Percentiles rank a stretch among this genome's conserved stretches.
phyloP scores from a whole-genome alignment of 2,329 filamentous ascomycete species.

The Penicillium sp. region DNA sequence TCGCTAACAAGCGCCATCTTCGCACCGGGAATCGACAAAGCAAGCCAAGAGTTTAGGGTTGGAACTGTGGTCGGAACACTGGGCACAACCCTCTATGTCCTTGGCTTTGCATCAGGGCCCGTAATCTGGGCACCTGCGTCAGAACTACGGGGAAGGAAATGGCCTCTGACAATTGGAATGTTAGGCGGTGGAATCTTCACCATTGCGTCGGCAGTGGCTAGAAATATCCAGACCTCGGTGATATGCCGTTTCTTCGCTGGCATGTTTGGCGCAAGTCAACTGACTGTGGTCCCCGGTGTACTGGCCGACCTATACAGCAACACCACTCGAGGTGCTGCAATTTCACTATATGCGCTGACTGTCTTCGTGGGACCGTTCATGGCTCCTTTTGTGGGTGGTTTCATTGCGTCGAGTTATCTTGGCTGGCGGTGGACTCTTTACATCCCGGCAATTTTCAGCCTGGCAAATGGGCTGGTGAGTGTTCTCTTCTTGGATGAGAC shows the following conservation, averaged over 20 bases:
- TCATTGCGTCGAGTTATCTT: constrained; percentile 44
- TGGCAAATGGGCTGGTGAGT: constrained; percentile 35
- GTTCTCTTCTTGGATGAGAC: constrained; percentile 50
- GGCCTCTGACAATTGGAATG: constrained; percentile 46
- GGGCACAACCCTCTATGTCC: constrained; percentile 47
- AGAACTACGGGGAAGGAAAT: constrained; percentile 57
- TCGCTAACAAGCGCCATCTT: constrained; percentile 61
- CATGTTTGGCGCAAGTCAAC: constrained; percentile 42
- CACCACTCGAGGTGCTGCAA: constrained; percentile 35
- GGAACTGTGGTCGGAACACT: constrained; percentile 41
- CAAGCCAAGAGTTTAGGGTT: constrained; percentile 50
- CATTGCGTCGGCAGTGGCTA: constrained; percentile 41
- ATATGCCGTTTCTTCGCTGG: constrained; percentile 47
- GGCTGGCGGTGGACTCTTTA: constrained; percentile 53
- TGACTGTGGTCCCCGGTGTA: constrained; percentile 43
- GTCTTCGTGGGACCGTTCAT: constrained; percentile 47
- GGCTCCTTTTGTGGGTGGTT: constrained; percentile 51
- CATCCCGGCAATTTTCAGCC: constrained; percentile 51
- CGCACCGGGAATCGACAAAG: constrained; percentile 57
- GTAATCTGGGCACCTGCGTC: constrained; percentile 60
- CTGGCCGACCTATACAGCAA: constrained; percentile 50
- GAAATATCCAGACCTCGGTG: constrained; percentile 39
- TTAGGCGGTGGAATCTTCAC: constrained; percentile 43
- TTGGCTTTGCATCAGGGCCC: constrained; percentile 57
- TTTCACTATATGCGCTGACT: constrained; percentile 47